phyloP scores from a whole-genome alignment of 306 rosid species.

The Leucaena leucocephala region DNA sequence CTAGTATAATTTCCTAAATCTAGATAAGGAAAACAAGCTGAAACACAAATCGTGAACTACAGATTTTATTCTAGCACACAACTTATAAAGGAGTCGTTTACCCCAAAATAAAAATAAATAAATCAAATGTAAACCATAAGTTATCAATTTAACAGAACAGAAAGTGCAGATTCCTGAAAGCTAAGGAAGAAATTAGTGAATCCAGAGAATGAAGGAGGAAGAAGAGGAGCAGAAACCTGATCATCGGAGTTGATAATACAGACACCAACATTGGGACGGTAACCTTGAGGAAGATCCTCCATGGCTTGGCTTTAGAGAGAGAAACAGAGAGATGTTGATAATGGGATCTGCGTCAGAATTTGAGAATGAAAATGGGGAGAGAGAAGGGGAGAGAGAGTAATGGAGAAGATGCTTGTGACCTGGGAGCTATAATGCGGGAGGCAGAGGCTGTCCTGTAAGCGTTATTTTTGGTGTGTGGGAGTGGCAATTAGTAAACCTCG shows the following conservation, averaged over 20 bases:
- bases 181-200: background rate
- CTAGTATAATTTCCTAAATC: constrained; percentile 14
- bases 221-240: constrained; percentile 51
- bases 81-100: background rate
- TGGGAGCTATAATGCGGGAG: background rate
- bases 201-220: background rate
- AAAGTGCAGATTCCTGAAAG: background rate
- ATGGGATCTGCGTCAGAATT: constrained; percentile 26
- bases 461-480: background rate
- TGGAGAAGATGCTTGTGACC: background rate
- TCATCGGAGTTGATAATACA: constrained; percentile 84
- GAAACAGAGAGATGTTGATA: background rate
- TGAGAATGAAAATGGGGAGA: background rate
- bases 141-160: constrained; percentile 5
- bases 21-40: constrained; percentile 8
- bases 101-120: background rate
- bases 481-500: background rate
- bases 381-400: background rate
- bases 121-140: background rate
- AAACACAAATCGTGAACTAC: background rate
- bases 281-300: constrained; percentile 92
- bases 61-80: background rate
- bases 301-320: constrained; percentile 37
- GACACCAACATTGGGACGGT: constrained; percentile 98
- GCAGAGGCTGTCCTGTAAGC: background rate